These are phyloP conservation scores for Glomus cerebriforme DNA, from an alignment of 192 early-diverging fungal species.

Conservation along the genomic window DNA sequence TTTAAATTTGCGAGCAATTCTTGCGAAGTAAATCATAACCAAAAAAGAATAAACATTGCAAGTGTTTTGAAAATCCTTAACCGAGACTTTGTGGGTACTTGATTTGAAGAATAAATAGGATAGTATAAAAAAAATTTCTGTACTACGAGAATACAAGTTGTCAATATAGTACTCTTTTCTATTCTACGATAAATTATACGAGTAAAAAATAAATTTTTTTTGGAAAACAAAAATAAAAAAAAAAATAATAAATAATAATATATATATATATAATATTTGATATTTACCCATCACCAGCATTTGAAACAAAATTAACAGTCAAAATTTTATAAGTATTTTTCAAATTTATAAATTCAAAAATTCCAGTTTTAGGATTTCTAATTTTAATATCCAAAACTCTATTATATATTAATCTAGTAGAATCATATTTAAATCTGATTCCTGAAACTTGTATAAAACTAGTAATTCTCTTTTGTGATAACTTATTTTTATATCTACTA, in stretches of 20 bases:
- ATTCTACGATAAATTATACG: no score
- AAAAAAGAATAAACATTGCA: no score
- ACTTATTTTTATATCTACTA: constrained; percentile 33
- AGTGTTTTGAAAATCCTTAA: no score
- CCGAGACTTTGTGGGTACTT: no score
- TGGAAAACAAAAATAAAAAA: neutral
- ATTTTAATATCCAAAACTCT: constrained; percentile 20
- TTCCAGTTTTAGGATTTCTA: constrained; percentile 34
- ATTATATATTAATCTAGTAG: constrained; percentile 20
- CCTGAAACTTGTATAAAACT: constrained; percentile 65
- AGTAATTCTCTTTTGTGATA: constrained; percentile 43
- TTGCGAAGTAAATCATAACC: no score
- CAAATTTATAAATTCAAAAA: constrained; percentile 47
- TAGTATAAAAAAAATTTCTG: no score
- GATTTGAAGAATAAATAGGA: no score
- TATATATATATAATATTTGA: no score
- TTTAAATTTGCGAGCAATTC: no score
- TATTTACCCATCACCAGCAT: constrained; percentile 53
- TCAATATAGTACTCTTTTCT: no score
- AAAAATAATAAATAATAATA: no score
- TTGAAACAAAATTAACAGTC: constrained; percentile 60
- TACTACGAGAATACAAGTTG: no score
- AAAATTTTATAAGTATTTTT: constrained; percentile 48
- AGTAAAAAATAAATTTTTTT: neutral
- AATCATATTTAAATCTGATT: constrained; percentile 49